These are phyloP conservation scores for Diversispora eburnea DNA, from an alignment of 192 early-diverging fungal genomes.

Conservation along the genomic window DNA sequence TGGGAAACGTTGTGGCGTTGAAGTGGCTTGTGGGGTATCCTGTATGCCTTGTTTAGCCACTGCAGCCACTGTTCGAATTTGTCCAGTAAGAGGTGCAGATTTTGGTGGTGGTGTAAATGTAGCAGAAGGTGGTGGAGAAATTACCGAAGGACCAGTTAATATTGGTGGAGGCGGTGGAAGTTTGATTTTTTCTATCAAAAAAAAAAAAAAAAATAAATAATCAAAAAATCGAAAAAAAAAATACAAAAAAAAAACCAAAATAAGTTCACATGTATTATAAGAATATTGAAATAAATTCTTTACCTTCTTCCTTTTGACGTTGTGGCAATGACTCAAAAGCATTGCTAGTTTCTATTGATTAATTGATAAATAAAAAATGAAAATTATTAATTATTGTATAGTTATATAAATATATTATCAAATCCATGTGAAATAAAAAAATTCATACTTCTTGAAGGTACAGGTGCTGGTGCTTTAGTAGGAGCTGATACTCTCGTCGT, in stretches of 20 bases:
- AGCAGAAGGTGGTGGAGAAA: neutral
- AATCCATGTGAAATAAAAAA: neutral
- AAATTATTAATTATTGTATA: neutral
- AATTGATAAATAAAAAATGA: neutral
- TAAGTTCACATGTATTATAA: neutral
- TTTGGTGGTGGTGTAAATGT: neutral
- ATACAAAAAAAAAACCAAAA: neutral
- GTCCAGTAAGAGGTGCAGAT: neutral
- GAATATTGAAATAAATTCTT: neutral
- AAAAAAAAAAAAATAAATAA: conserved; percentile 20
- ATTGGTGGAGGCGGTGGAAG: conserved; percentile 8
- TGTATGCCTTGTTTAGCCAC: conserved; percentile 35
- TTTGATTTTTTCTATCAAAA: conserved; percentile 20
- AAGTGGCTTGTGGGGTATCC: conserved; percentile 18
- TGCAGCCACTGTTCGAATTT: conserved; percentile 3
- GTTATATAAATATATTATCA: neutral
- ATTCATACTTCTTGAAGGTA: conserved; percentile 9
- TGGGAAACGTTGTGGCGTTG: neutral
- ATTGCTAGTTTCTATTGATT: conserved; percentile 7
- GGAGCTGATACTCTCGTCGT: conserved; percentile 11
- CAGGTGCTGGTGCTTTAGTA: neutral
- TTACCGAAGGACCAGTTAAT: neutral
- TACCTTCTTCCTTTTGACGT: conserved; percentile 29
- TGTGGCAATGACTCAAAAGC: conserved; percentile 5
- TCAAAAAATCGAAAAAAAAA: neutral